Evolutionary conservation across 2,329 filamentous ascomycete species (phyloP).

Genomic region (Fusarium tupiense): DNA sequence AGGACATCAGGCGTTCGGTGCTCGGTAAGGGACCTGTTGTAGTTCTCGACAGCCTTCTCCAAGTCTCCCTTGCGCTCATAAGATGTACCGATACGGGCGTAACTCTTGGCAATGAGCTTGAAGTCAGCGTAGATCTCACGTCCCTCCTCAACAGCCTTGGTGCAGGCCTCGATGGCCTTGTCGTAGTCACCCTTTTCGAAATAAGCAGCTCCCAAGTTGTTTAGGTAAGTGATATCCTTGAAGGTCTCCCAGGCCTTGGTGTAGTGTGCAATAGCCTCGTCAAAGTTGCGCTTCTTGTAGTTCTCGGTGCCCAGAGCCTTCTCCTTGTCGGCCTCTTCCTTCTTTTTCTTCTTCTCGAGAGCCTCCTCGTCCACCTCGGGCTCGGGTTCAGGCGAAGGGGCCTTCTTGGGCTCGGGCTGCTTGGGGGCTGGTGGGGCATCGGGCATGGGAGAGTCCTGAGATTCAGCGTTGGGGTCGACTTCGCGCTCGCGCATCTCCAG

Average conservation of each 20-base stretch:
- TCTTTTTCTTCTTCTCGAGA: constrained; percentile 85
- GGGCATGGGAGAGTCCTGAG: constrained; percentile 76
- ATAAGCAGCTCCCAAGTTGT: constrained; percentile 92
- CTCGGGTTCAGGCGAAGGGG: constrained; percentile 68
- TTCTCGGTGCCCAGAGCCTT: constrained; percentile 93
- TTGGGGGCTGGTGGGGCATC: constrained; percentile 62
- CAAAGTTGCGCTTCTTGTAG: constrained; percentile 99
- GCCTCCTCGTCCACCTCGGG: constrained; percentile 85
- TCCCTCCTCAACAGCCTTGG: constrained; percentile 89
- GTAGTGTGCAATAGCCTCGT: constrained; percentile 94
- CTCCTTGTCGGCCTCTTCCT: constrained; percentile 91
- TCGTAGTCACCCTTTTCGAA: constrained; percentile 97
- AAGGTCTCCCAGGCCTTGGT: constrained; percentile 90
- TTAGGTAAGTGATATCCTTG: constrained; percentile 98
- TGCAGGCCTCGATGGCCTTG: constrained; percentile 85
- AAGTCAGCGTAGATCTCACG: constrained; percentile 93
- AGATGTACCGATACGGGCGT: constrained; percentile 90
- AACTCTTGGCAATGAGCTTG: constrained; percentile 98
- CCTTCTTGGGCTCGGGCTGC: constrained; percentile 63
- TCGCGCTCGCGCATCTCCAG: constrained; percentile 67
- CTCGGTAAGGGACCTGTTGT: constrained; percentile 93
- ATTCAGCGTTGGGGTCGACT: constrained; percentile 49
- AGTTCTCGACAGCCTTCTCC: constrained; percentile 83
- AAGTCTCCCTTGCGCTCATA: constrained; percentile 92
- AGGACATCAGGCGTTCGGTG: constrained; percentile 95